These are phyloP conservation scores for Alternaria alternata DNA, from an alignment of 2,329 filamentous ascomycete species.

Conservation along the genomic window DNA sequence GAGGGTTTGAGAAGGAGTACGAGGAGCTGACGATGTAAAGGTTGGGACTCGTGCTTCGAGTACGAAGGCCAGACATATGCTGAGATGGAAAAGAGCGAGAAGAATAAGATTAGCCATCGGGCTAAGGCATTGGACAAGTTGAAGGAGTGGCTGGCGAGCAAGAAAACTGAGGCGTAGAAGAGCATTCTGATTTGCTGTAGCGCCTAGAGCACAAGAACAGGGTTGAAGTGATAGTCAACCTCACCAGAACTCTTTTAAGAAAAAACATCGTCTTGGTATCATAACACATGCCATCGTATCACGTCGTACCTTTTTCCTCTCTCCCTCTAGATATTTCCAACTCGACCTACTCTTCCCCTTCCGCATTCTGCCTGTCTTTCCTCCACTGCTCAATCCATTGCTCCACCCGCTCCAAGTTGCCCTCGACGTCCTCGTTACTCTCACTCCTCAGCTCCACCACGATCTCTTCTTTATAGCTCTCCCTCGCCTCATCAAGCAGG, in stretches of 20 bases:
- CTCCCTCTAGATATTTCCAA: not conserved
- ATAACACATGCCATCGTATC: not conserved
- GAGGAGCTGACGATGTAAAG: constrained; percentile 55
- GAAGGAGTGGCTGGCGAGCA: constrained; percentile 75
- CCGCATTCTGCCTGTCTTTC: constrained; percentile 62
- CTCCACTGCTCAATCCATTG: constrained; percentile 86
- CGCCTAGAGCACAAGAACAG: not conserved
- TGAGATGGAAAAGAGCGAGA: constrained; percentile 88
- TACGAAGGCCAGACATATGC: constrained; percentile 88
- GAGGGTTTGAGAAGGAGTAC: not conserved
- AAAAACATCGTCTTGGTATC: constrained; percentile 8
- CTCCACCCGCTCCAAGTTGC: constrained; percentile 84
- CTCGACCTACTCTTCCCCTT: constrained; percentile 26
- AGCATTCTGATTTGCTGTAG: not conserved
- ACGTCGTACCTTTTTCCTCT: not conserved
- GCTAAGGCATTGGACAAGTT: constrained; percentile 87
- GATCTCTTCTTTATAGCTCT: constrained; percentile 85
- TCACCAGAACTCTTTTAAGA: not conserved
- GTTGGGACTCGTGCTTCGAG: constrained; percentile 97
- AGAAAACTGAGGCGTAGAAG: constrained; percentile 39
- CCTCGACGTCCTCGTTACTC: constrained; percentile 85
- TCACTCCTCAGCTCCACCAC: constrained; percentile 90
- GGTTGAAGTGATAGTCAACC: not conserved
- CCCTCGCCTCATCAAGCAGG: constrained; percentile 85
- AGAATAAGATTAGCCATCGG: constrained; percentile 94